Percentiles rank a stretch among this genome's conserved stretches.
phyloP scores from a whole-genome alignment of 2,329 filamentous ascomycete species.

The Fusarium neocosmosporiellum region DNA sequence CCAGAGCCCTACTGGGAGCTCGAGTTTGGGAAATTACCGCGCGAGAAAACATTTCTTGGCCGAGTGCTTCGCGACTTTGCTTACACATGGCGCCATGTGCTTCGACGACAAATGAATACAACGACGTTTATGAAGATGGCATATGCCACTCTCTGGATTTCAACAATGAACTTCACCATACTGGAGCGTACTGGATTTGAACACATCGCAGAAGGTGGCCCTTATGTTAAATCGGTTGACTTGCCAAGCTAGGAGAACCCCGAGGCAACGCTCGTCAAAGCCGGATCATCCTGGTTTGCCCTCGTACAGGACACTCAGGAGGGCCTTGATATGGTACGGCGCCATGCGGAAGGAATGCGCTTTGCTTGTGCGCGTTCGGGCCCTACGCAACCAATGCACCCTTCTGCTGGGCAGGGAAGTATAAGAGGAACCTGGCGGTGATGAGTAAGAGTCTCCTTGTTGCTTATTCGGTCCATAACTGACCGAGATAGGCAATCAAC shows the following conservation, averaged over 20 bases:
- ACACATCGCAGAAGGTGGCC: background rate
- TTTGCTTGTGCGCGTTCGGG: background rate
- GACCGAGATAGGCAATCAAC: background rate
- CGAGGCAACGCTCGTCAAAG: constrained; percentile 8
- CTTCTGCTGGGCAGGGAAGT: background rate
- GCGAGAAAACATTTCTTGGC: constrained; percentile 21
- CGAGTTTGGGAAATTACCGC: background rate
- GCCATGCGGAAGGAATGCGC: constrained; percentile 7
- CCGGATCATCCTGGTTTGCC: constrained; percentile 32
- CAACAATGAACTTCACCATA: background rate
- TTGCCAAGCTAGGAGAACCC: constrained; percentile 32
- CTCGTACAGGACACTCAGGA: constrained; percentile 11
- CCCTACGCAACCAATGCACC: background rate
- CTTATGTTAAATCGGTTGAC: constrained; percentile 21
- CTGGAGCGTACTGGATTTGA: constrained; percentile 17
- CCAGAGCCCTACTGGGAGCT: constrained; percentile 30
- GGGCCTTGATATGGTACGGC: constrained; percentile 28
- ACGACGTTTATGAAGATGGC: constrained; percentile 29
- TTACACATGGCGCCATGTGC: constrained; percentile 36
- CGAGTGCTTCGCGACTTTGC: constrained; percentile 29
- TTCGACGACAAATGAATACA: constrained; percentile 24
- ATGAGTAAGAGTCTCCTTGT: background rate
- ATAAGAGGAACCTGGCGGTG: accelerated
- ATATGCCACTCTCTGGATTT: constrained; percentile 31
- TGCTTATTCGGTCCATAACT: background rate